Conservation (phyloP, 139 green algal species). For the Pycnococcus provasolii region DNA sequence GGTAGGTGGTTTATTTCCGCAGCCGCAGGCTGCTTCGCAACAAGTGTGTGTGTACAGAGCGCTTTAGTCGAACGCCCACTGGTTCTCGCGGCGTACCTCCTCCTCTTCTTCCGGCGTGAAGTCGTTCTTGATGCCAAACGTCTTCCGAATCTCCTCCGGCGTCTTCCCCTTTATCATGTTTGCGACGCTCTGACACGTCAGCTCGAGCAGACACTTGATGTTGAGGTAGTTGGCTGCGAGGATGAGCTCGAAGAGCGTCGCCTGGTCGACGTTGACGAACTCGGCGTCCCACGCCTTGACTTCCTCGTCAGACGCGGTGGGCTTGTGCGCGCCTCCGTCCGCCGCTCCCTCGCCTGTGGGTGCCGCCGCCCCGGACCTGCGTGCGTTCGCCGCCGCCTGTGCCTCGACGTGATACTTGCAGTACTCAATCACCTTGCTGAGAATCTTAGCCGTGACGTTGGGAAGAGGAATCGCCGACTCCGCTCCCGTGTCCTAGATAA, state of each 20-base stretch:
- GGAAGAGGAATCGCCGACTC: conserved; percentile 39
- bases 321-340: conserved; percentile 3
- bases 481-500: conserved; percentile 20
- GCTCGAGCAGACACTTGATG: conserved; percentile 94
- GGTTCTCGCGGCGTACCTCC: conserved; percentile 85
- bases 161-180: conserved; percentile 96
- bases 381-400: conserved; percentile 22
- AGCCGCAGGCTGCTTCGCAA: too few species aligned
- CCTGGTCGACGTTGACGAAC: conserved; percentile 96
- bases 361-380: too few species aligned
- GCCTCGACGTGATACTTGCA: conserved; percentile 87
- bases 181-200: conserved; percentile 93
- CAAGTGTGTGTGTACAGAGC: too few species aligned
- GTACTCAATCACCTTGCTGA: conserved; percentile 85
- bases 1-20: too few species aligned
- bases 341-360: conserved; percentile 1
- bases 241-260: conserved; percentile 96
- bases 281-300: conserved; percentile 83
- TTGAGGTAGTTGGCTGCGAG: conserved; percentile 99
- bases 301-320: conserved; percentile 60
- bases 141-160: conserved; percentile 86
- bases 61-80: conserved; percentile 80
- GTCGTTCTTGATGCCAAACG: conserved; percentile 90
- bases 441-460: conserved; percentile 42
- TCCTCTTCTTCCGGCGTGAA: conserved; percentile 74